Percentiles rank a stretch among this genome's conserved stretches.
These are phyloP conservation scores for Trichoderma sp. DNA, from an alignment of 2,329 filamentous ascomycete species.

Conservation along the genomic window DNA sequence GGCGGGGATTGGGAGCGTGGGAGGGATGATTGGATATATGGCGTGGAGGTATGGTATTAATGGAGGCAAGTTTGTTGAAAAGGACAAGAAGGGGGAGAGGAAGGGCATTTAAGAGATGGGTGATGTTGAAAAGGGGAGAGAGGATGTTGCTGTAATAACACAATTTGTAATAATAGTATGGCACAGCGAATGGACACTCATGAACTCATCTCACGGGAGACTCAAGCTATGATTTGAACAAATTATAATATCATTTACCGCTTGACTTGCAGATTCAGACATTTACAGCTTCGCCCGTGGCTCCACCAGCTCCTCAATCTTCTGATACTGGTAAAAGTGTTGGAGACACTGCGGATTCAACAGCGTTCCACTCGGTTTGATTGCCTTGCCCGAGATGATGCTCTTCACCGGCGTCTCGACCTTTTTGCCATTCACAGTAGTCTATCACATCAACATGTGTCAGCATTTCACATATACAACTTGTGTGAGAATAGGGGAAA, in stretches of 20 bases:
- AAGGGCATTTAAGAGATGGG: constrained; percentile 6
- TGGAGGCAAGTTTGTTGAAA: constrained; percentile 42
- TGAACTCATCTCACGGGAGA: neutral
- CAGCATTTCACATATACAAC: constrained; percentile 18
- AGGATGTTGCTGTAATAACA: neutral
- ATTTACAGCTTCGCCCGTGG: constrained; percentile 35
- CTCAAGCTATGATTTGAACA: neutral
- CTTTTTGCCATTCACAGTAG: constrained; percentile 82
- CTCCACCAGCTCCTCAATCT: constrained; percentile 37
- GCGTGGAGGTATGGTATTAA: constrained; percentile 53
- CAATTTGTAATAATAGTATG: neutral
- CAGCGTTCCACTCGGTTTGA: constrained; percentile 76
- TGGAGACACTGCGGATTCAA: constrained; percentile 74
- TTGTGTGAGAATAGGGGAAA: too few relatives aligned
- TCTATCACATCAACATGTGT: constrained; percentile 46
- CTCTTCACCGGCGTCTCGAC: constrained; percentile 83
- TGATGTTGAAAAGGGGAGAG: neutral
- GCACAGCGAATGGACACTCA: neutral
- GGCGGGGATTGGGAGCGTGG: constrained; percentile 49
- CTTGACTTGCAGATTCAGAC: neutral
- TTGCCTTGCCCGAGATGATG: constrained; percentile 72
- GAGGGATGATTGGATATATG: constrained; percentile 51
- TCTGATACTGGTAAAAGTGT: constrained; percentile 73
- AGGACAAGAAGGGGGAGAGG: constrained; percentile 26
- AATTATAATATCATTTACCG: neutral